These are phyloP conservation scores for Aspergillus pseudotamarii DNA, from an alignment of 2,329 filamentous ascomycete genomes.

Conservation along the genomic window DNA sequence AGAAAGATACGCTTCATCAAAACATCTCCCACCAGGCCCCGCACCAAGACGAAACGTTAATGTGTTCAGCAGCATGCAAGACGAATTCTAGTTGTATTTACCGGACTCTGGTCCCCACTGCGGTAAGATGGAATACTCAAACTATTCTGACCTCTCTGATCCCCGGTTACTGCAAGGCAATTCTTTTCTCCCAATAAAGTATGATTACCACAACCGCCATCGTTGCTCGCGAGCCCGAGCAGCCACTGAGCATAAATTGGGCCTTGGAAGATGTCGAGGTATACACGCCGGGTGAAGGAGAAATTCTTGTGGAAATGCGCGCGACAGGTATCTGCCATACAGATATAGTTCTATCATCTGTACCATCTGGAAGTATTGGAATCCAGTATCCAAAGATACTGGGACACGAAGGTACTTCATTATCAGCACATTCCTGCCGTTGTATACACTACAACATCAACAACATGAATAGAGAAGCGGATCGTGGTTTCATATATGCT, in stretches of 20 bases:
- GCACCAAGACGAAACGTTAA: no score
- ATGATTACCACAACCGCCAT: background rate
- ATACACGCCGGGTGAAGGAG: background rate
- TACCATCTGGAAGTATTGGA: background rate
- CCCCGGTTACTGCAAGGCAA: background rate
- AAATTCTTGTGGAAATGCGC: background rate
- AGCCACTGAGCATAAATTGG: background rate
- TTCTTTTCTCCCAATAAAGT: no score
- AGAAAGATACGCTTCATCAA: no score
- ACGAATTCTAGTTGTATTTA: no score
- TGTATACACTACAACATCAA: background rate
- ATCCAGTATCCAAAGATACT: background rate
- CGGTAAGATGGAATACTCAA: background rate
- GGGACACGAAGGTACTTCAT: background rate
- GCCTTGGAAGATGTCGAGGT: background rate
- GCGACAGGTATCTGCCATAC: background rate
- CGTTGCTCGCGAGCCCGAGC: background rate
- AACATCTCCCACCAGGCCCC: no score
- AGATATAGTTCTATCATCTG: background rate
- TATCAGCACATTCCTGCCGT: no score
- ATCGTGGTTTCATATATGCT: fast-evolving
- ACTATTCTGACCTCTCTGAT: fast-evolving
- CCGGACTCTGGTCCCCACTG: no score
- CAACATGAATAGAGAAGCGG: background rate
- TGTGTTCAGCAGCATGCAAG: no score